Conservation (phyloP, 2,329 filamentous ascomycete species). For the Fusarium stilboides region DNA sequence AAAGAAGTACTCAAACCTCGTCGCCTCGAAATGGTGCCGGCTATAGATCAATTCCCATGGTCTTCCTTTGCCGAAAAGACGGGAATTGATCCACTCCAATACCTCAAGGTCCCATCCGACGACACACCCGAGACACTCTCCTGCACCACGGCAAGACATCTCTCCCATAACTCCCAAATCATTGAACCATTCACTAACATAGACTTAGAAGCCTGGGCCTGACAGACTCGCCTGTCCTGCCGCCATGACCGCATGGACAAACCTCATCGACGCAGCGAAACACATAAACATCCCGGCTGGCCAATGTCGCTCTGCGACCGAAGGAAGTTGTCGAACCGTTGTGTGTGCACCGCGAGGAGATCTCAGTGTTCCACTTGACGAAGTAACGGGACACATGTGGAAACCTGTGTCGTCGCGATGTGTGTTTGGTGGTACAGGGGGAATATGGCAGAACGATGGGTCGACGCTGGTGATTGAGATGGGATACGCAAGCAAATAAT, state of each 20-base stretch:
- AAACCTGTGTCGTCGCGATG: slow-evolving; percentile 44
- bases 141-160: slow-evolving; percentile 33
- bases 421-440: slow-evolving; percentile 41
- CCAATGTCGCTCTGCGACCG: slow-evolving; percentile 29
- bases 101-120: slow-evolving; percentile 9
- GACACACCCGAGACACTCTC: slow-evolving; percentile 27
- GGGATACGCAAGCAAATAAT: slow-evolving; percentile 4
- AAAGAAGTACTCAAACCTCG: background rate
- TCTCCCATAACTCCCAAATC: background rate
- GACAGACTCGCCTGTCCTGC: slow-evolving; percentile 38
- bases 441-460: slow-evolving; percentile 39
- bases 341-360: slow-evolving; percentile 31
- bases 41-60: slow-evolving; percentile 37
- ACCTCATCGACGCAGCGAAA: slow-evolving; percentile 3
- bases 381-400: slow-evolving; percentile 44
- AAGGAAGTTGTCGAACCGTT: slow-evolving; percentile 29
- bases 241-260: slow-evolving; percentile 37
- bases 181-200: background rate
- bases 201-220: slow-evolving; percentile 32
- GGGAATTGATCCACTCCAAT: slow-evolving; percentile 31
- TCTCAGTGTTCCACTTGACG: slow-evolving; percentile 11
- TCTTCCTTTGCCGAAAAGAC: slow-evolving; percentile 22
- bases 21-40: background rate
- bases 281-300: slow-evolving; percentile 24
- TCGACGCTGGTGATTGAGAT: slow-evolving; percentile 41